A percentile compares a stretch with the other conserved stretches of the same genome.
Conservation (phyloP, 345 rosid genomes). For the Moricandia arvensis region DNA sequence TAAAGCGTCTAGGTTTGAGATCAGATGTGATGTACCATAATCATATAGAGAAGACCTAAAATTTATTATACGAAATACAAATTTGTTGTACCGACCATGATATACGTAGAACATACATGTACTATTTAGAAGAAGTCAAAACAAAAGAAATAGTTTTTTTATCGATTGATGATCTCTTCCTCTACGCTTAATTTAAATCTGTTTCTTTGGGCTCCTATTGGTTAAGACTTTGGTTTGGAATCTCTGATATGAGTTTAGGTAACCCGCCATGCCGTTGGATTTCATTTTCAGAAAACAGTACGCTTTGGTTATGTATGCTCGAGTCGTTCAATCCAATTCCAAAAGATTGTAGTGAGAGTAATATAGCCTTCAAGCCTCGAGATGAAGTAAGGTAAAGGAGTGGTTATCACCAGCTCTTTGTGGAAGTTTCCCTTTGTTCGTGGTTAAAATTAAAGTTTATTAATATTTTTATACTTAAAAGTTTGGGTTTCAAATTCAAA, state of each 20-base stretch:
- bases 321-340: not conserved
- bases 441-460: too few species aligned
- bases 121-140: not conserved
- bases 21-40: constrained; percentile 7
- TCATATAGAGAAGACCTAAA: not conserved
- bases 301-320: not conserved
- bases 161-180: not conserved
- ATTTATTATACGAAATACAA: not conserved
- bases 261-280: not conserved
- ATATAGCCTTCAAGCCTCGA: not conserved
- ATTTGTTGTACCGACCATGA: not conserved
- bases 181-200: not conserved
- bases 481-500: too few species aligned
- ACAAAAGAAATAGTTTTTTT: not conserved
- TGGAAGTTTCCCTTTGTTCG: too few species aligned
- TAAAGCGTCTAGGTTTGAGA: constrained; percentile 21
- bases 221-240: not conserved
- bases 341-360: not conserved
- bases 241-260: not conserved
- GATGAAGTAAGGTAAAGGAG: not conserved
- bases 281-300: not conserved
- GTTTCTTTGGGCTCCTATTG: not conserved
- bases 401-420: not conserved
- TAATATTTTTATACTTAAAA: too few species aligned
- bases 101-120: not conserved